These are phyloP conservation scores for Tolypocladium paradoxum DNA, from an alignment of 2,329 filamentous ascomycete genomes.

Conservation along the genomic window DNA sequence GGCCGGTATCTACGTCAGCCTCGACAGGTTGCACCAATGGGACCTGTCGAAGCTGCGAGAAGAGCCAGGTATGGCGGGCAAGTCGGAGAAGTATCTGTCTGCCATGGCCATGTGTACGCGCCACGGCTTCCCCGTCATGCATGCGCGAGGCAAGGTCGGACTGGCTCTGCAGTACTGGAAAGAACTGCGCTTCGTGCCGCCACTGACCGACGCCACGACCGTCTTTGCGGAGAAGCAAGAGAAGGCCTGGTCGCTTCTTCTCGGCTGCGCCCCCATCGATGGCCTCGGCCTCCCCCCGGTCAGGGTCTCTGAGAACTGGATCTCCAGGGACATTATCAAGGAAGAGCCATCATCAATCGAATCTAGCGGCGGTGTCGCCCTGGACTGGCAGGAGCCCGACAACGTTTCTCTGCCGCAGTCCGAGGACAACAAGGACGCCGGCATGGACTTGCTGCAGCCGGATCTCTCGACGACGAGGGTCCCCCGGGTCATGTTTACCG, in stretches of 20 bases:
- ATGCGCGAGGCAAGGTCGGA: constrained; percentile 55
- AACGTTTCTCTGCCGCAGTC: constrained; percentile 45
- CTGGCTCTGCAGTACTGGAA: constrained; percentile 72
- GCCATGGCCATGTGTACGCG: constrained; percentile 56
- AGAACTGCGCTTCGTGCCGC: constrained; percentile 40
- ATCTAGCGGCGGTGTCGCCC: constrained; percentile 28
- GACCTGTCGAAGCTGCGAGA: constrained; percentile 50
- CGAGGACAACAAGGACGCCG: constrained; percentile 35
- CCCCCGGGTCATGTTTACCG: constrained; percentile 64
- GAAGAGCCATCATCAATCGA: constrained; percentile 30
- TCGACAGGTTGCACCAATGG: constrained; percentile 59
- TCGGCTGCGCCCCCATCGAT: constrained; percentile 49
- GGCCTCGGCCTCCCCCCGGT: constrained; percentile 45
- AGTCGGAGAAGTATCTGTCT: constrained; percentile 37
- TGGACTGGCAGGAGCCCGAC: constrained; percentile 66
- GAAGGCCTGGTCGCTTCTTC: constrained; percentile 54
- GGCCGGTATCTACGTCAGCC: constrained; percentile 59
- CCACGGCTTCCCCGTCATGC: constrained; percentile 62
- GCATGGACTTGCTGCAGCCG: constrained; percentile 42
- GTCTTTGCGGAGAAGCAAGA: constrained; percentile 28
- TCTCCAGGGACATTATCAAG: constrained; percentile 57
- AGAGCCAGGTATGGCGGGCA: constrained; percentile 31
- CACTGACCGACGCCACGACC: constrained; percentile 23
- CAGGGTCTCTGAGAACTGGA: constrained; percentile 64
- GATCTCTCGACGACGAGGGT: constrained; percentile 38